Evolutionary conservation across 2,329 filamentous ascomycete genomes (phyloP).

Genomic region (Lecanicillium sp.): DNA sequence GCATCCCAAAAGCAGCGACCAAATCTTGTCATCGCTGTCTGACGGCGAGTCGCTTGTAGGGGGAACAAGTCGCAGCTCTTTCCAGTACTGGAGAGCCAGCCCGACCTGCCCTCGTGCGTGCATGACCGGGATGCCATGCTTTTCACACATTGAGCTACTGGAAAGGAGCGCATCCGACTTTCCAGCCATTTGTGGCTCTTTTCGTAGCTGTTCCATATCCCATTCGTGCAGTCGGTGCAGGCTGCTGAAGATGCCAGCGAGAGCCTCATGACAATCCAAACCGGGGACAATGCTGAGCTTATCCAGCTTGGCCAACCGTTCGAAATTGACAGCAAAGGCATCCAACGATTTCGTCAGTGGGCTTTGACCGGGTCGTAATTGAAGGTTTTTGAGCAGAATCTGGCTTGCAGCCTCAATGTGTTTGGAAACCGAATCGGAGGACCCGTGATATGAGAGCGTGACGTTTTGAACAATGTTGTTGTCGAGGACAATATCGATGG

Average conservation of each 20-base stretch:
- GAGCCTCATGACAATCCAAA: constrained; percentile 69
- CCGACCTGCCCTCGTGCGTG: constrained; percentile 61
- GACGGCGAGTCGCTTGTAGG: constrained; percentile 26
- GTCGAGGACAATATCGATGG: constrained; percentile 52
- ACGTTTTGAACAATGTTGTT: constrained; percentile 56
- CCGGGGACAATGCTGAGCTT: constrained; percentile 60
- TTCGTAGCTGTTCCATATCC: constrained; percentile 52
- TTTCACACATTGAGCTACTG: constrained; percentile 56
- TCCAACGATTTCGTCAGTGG: constrained; percentile 64
- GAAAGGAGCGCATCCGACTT: constrained; percentile 42
- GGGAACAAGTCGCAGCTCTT: constrained; percentile 44
- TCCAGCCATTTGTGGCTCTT: constrained; percentile 34
- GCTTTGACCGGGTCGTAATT: constrained; percentile 48
- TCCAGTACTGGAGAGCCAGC: constrained; percentile 71
- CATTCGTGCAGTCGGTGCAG: constrained; percentile 61
- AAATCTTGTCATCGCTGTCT: constrained; percentile 40
- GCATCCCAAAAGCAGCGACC: constrained; percentile 62
- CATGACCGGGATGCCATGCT: constrained; percentile 63
- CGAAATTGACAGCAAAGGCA: constrained; percentile 62
- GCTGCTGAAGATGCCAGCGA: constrained; percentile 65
- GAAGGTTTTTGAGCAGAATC: constrained; percentile 59
- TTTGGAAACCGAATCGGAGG: constrained; percentile 47
- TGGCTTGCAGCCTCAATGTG: constrained; percentile 54
- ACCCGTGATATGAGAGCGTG: constrained; percentile 53
- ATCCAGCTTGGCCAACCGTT: constrained; percentile 60